phyloP scores from a whole-genome alignment of 2,329 filamentous ascomycete genomes.

The Stagonosporopsis chrysanthemi region DNA sequence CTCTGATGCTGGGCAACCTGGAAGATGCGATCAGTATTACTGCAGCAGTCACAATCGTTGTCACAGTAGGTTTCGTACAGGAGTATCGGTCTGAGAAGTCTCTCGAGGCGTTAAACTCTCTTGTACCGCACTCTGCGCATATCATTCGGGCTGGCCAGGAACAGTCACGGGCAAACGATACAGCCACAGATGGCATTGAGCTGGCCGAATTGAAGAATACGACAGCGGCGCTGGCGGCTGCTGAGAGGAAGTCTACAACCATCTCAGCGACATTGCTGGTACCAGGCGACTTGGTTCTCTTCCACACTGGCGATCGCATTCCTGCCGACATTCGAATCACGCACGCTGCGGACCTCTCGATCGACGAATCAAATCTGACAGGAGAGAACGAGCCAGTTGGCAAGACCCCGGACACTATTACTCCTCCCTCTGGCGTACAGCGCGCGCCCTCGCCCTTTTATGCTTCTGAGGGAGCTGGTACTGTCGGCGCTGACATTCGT shows the following conservation, averaged over 20 bases:
- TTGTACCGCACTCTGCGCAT: slow-evolving; percentile 95
- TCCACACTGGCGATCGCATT: slow-evolving; percentile 94
- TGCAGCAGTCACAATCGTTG: slow-evolving; percentile 94
- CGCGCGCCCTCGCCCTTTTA: slow-evolving; percentile 65
- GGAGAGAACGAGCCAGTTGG: slow-evolving; percentile 94
- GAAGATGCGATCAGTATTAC: slow-evolving; percentile 97
- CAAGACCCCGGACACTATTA: slow-evolving; percentile 72
- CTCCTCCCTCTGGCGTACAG: slow-evolving; percentile 48
- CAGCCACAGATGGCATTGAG: slow-evolving; percentile 50
- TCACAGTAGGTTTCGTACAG: slow-evolving; percentile 94
- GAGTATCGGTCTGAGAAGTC: slow-evolving; percentile 98
- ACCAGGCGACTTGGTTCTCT: slow-evolving; percentile 89
- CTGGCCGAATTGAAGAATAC: slow-evolving; percentile 60
- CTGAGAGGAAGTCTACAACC: slow-evolving; percentile 79
- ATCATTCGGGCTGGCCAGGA: slow-evolving; percentile 69
- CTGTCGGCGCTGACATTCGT: slow-evolving; percentile 69
- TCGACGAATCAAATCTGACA: slow-evolving; percentile 96
- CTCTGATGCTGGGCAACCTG: slow-evolving; percentile 87
- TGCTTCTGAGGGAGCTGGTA: slow-evolving; percentile 64
- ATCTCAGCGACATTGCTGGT: slow-evolving; percentile 89
- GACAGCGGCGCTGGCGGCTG: slow-evolving; percentile 66
- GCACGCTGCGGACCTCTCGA: slow-evolving; percentile 84
- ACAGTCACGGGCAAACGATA: slow-evolving; percentile 35
- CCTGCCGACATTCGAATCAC: slow-evolving; percentile 96
- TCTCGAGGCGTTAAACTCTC: slow-evolving; percentile 88